Base-by-base conservation (phyloP, 1,284 basidiomycete genomes). In the Austroboletus niveus region DNA sequence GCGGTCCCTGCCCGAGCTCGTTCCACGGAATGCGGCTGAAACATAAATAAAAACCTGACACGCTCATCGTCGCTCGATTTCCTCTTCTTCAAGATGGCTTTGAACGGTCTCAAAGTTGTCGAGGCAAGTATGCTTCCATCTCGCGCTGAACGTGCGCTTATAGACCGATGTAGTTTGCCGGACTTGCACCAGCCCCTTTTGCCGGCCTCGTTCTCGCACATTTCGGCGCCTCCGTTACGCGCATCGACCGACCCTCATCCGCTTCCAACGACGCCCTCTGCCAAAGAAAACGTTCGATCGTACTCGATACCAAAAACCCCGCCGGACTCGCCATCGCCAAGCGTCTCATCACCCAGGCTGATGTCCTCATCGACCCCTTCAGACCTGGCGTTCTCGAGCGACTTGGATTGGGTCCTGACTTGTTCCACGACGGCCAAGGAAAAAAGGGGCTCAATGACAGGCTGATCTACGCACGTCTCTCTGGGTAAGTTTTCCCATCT, bases 361-460 rank as follows among this genome's bases (percentile, higher is more conserved):
- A 94, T 65, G 79, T 93, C 14, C 71, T 93, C 43, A 89, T 94
- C 59, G 91, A 94, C 63, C 84, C 91, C 1, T 94, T 89, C 66
- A 75, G 91, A 47, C 89, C 91, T 42, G 90, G 90, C 0, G 89
- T 93, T 3, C 75, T 93, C 69, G 91, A 94, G 63, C 77, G 81
- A 52, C 71, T 92, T 20, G 87, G 87, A 4, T 72, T 93, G 11
- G 90, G 89, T 8, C 91, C 91, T 2, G 81, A 87, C 15, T 76
- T 87, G 5, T 88, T 91, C 61, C 69, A 89, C 11, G 81, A 81
- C 43, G 63, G 65, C 45, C 64, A 60, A 4, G 55, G 57, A 5
- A 67, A 69, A 34, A 68, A 71, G 46, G 86, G 85, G 1, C 47
- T 80, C 49, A 89, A 89, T 56, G 69, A 76, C 60, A 76, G 66